Evolutionary conservation across 2,329 filamentous ascomycete genomes (phyloP).

Genomic region (Colletotrichum liriopes): DNA sequence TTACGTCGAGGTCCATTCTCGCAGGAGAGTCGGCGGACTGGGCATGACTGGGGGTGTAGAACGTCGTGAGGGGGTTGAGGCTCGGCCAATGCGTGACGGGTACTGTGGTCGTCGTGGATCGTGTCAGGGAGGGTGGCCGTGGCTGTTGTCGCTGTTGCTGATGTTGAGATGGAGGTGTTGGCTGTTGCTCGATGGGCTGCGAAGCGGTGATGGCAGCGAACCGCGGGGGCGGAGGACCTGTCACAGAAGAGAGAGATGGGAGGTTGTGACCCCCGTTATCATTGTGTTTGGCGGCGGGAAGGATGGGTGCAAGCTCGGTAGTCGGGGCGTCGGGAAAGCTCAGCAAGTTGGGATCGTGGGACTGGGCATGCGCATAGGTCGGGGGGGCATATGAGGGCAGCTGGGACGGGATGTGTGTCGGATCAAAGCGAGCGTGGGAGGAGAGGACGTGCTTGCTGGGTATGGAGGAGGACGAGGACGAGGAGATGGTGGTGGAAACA

Average conservation of each 20-base stretch:
- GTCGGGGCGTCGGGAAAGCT: slow-evolving; percentile 53
- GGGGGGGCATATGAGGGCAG: slow-evolving; percentile 56
- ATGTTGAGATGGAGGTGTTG: slow-evolving; percentile 33
- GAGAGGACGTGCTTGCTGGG: slow-evolving; percentile 33
- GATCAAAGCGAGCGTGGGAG: slow-evolving; percentile 42
- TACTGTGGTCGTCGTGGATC: slow-evolving; percentile 46
- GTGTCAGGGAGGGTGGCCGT: slow-evolving; percentile 44
- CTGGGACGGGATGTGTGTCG: slow-evolving; percentile 45
- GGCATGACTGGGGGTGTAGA: slow-evolving; percentile 62
- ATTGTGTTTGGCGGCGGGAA: slow-evolving; percentile 48
- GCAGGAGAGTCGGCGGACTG: slow-evolving; percentile 62
- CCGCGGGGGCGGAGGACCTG: slow-evolving; percentile 48
- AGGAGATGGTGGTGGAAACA: slow-evolving; percentile 17
- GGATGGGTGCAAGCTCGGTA: slow-evolving; percentile 62
- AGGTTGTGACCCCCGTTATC: slow-evolving; percentile 51
- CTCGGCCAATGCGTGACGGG: slow-evolving; percentile 62
- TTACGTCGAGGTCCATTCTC: slow-evolving; percentile 65
- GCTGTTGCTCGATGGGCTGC: slow-evolving; percentile 28
- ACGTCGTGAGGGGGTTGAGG: slow-evolving; percentile 65
- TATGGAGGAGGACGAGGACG: slow-evolving; percentile 14
- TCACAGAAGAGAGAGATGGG: slow-evolving; percentile 61
- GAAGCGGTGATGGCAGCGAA: slow-evolving; percentile 46
- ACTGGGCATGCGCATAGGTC: slow-evolving; percentile 51
- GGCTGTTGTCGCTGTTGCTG: slow-evolving; percentile 28
- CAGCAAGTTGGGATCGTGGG: slow-evolving; percentile 52